phyloP scores from a whole-genome alignment of 176 grass and related monocot species.

The Zoysia pacifica region DNA sequence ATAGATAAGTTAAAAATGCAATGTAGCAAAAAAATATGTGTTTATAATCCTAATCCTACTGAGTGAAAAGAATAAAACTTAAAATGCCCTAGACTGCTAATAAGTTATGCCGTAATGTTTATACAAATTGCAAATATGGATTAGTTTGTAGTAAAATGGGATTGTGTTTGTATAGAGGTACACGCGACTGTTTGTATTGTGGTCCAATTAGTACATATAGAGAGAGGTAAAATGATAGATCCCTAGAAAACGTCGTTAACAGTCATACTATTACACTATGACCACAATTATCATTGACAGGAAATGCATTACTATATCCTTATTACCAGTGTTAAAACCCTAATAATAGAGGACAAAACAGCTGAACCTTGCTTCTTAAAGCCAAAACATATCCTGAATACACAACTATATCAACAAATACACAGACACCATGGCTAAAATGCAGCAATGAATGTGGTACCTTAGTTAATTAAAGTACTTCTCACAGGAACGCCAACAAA shows the following conservation, averaged over 20 bases:
- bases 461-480: background rate
- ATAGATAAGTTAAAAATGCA: constrained; percentile 3
- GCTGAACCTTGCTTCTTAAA: background rate
- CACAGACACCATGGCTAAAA: background rate
- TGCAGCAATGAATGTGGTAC: background rate
- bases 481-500: background rate
- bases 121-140: background rate
- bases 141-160: background rate
- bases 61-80: background rate
- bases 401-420: background rate
- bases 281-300: background rate
- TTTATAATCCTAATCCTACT: background rate
- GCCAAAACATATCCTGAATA: background rate
- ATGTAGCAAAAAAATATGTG: constrained; percentile 1
- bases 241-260: background rate
- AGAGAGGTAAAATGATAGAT: background rate
- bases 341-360: background rate
- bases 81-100: background rate
- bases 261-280: background rate
- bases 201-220: background rate
- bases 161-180: background rate
- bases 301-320: background rate
- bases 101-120: too few species aligned
- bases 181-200: background rate
- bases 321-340: background rate